Evolutionary conservation across 2,329 filamentous ascomycete species (phyloP).

Genomic region (Alternaria triticina): DNA sequence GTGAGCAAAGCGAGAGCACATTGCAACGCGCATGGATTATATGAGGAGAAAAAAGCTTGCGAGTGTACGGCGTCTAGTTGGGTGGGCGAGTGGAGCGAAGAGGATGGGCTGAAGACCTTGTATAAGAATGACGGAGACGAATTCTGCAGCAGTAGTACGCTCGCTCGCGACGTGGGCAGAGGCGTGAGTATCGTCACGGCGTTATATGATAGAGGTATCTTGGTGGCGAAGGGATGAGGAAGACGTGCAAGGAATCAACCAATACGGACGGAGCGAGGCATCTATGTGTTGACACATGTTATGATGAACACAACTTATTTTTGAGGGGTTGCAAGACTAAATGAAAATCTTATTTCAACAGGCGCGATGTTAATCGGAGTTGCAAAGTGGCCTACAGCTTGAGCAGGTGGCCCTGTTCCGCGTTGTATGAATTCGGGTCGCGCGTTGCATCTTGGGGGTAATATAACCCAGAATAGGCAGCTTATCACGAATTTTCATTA

Average conservation of each 20-base stretch:
- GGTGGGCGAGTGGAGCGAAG: constrained; percentile 50
- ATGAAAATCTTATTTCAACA: neutral
- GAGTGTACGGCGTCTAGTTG: constrained; percentile 42
- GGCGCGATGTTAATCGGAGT: neutral
- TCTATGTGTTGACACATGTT: neutral
- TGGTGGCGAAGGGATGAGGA: constrained; percentile 43
- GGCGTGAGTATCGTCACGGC: constrained; percentile 48
- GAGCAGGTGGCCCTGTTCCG: neutral
- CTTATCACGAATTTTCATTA: constrained; percentile 4
- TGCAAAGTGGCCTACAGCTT: neutral
- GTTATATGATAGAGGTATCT: constrained; percentile 50
- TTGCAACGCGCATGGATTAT: constrained; percentile 21
- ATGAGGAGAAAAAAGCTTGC: constrained; percentile 31
- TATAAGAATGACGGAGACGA: constrained; percentile 43
- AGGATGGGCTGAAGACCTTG: constrained; percentile 42
- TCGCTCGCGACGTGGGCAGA: constrained; percentile 46
- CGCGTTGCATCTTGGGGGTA: neutral
- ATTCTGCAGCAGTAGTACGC: constrained; percentile 46
- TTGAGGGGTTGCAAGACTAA: neutral
- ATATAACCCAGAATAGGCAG: constrained; percentile 4
- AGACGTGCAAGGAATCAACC: neutral
- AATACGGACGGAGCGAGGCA: neutral
- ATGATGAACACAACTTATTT: neutral
- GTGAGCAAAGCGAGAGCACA: constrained; percentile 27
- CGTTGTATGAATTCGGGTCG: neutral